Conservation (phyloP, 768 basidiomycete species). For the Amanita rubescens region DNA sequence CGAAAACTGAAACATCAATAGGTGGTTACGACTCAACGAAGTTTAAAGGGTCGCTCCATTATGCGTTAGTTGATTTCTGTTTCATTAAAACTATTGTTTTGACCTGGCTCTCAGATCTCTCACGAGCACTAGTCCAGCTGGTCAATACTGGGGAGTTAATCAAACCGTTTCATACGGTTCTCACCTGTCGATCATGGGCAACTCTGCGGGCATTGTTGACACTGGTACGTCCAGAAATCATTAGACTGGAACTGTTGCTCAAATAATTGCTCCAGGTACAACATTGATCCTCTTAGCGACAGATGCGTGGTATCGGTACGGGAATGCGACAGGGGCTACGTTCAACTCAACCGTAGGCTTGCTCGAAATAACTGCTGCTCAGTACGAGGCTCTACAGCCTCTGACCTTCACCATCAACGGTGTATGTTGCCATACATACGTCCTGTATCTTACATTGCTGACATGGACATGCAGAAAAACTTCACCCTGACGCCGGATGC, state of each 20-base stretch:
- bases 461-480: conserved; percentile 25
- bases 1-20: conserved; percentile 8
- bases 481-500: conserved; percentile 55
- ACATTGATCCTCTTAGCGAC: conserved; percentile 45
- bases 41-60: conserved; percentile 36
- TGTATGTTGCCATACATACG: too few relatives aligned
- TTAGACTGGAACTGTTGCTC: not conserved
- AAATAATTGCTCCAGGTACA: conserved; percentile 27
- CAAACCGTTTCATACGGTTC: conserved; percentile 46
- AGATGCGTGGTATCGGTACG: conserved; percentile 38
- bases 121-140: conserved; percentile 39
- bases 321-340: conserved; percentile 38
- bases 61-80: conserved; percentile 22
- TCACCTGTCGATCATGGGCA: conserved; percentile 34
- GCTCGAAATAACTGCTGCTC: conserved; percentile 40
- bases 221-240: conserved; percentile 28
- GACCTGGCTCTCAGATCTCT: conserved; percentile 27
- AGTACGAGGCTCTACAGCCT: conserved; percentile 44
- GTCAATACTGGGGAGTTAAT: conserved; percentile 53
- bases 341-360: conserved; percentile 48
- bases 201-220: conserved; percentile 52
- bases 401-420: conserved; percentile 44
- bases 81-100: not conserved
- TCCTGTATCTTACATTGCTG: too few relatives aligned
- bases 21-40: conserved; percentile 39